These are phyloP conservation scores for Dorcoceras hygrometricum DNA, from an alignment of 257 asterid genomes.

Conservation along the genomic window DNA sequence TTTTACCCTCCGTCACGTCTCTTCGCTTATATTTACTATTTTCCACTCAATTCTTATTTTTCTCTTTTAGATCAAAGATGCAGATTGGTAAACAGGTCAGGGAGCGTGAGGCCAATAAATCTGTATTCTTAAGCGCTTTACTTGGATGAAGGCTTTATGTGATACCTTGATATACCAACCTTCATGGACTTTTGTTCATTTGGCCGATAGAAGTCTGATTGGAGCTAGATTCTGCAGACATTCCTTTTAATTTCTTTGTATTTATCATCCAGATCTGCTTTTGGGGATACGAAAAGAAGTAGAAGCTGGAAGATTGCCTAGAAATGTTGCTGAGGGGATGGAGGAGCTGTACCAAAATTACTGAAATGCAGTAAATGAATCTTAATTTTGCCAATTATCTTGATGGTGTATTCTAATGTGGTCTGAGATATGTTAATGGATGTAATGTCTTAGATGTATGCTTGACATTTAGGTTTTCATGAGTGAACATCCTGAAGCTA, in stretches of 20 bases:
- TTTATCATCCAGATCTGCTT: slow-evolving; percentile 57
- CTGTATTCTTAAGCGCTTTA: neutral
- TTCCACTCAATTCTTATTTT: no score
- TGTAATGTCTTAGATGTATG: slow-evolving; percentile 18
- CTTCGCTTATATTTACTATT: no score
- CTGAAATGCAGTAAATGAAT: slow-evolving; percentile 72
- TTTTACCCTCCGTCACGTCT: no score
- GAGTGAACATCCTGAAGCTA: slow-evolving; percentile 73
- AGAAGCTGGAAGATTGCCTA: slow-evolving; percentile 77
- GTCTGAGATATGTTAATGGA: slow-evolving; percentile 19
- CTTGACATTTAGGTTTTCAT: slow-evolving; percentile 48
- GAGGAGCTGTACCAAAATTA: slow-evolving; percentile 81
- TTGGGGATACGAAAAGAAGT: slow-evolving; percentile 62
- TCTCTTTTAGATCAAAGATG: no score
- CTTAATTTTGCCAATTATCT: slow-evolving; percentile 31
- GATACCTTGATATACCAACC: neutral
- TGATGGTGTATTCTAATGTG: slow-evolving; percentile 4
- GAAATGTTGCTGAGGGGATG: slow-evolving; percentile 67
- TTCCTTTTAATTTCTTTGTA: slow-evolving; percentile 19
- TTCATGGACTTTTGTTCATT: slow-evolving; percentile 9
- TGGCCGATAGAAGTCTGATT: slow-evolving; percentile 11
- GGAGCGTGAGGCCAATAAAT: no score
- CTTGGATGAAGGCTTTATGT: slow-evolving; percentile 3
- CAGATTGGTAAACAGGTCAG: no score
- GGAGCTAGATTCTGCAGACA: slow-evolving; percentile 14